A percentile compares a stretch with the other conserved stretches of the same genome.
phyloP scores from a whole-genome alignment of 2,329 filamentous ascomycete species.

The Talaromyces sp. region DNA sequence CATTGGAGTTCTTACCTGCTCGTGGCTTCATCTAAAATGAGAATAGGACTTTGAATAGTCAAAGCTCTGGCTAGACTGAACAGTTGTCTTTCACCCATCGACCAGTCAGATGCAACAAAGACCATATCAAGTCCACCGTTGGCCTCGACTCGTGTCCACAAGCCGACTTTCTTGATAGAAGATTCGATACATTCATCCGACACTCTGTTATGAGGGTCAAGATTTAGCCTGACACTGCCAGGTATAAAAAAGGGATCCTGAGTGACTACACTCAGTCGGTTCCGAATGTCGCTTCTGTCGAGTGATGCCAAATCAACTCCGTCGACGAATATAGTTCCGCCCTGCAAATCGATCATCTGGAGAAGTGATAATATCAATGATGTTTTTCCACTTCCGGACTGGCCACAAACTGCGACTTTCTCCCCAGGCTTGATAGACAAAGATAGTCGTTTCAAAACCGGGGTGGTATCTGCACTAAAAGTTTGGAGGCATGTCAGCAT shows the following conservation, averaged over 20 bases:
- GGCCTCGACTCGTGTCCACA: constrained; percentile 35
- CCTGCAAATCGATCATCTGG: constrained; percentile 39
- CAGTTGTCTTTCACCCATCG: constrained; percentile 60
- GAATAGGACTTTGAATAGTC: constrained; percentile 43
- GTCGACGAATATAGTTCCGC: constrained; percentile 42
- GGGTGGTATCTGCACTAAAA: constrained; percentile 25
- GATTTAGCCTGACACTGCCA: constrained; percentile 38
- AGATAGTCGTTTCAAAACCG: constrained; percentile 44
- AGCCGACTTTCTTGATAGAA: constrained; percentile 37
- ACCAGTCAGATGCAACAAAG: constrained; percentile 49
- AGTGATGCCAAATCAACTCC: constrained; percentile 39
- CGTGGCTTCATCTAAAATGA: constrained; percentile 44
- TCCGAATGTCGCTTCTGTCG: constrained; percentile 37
- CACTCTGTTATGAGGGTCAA: constrained; percentile 33
- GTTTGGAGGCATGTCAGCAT: not conserved
- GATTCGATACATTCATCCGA: constrained; percentile 33
- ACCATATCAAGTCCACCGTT: constrained; percentile 32
- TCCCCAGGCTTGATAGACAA: constrained; percentile 43
- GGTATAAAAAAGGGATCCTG: constrained; percentile 44
- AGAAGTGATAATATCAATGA: constrained; percentile 42
- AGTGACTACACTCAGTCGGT: constrained; percentile 40
- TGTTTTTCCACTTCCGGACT: constrained; percentile 37
- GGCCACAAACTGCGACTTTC: constrained; percentile 42
- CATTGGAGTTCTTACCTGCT: constrained; percentile 28
- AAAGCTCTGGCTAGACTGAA: constrained; percentile 61